Conservation (phyloP, 495 filamentous ascomycete species). For the Articulospora tetracladia region DNA sequence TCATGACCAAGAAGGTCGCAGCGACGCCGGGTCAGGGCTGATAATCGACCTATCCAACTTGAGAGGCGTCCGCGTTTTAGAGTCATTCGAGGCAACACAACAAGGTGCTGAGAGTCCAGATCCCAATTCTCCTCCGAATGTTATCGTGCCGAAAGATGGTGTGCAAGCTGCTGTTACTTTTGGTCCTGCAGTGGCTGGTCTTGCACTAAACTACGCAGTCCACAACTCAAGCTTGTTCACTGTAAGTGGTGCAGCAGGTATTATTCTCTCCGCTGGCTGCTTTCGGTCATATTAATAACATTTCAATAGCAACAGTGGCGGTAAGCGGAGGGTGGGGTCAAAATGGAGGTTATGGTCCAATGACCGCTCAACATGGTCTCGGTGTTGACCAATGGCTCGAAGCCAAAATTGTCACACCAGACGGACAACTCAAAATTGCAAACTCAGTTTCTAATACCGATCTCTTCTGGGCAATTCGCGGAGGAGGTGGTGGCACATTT, state of each 20-base stretch:
- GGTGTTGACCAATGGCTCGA: constrained; percentile 38
- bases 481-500: constrained; percentile 35
- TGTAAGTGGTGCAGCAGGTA: background rate
- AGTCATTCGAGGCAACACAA: background rate
- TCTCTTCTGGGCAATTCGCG: constrained; percentile 34
- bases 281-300: no score
- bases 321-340: constrained; percentile 30
- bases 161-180: background rate
- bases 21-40: background rate
- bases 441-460: constrained; percentile 27
- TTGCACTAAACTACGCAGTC: background rate
- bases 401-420: constrained; percentile 32
- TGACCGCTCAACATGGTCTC: constrained; percentile 31
- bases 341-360: constrained; percentile 36
- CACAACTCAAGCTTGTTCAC: background rate
- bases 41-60: background rate
- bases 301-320: background rate
- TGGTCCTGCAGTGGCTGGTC: background rate
- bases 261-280: background rate
- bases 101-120: background rate
- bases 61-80: background rate
- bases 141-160: background rate
- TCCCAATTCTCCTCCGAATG: background rate
- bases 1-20: constrained; percentile 26
- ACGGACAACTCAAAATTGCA: constrained; percentile 32